A percentile compares a stretch with the other conserved stretches of the same genome.
phyloP scores from a whole-genome alignment of 1,284 basidiomycete genomes.

The Cutaneotrichosporon sp. region DNA sequence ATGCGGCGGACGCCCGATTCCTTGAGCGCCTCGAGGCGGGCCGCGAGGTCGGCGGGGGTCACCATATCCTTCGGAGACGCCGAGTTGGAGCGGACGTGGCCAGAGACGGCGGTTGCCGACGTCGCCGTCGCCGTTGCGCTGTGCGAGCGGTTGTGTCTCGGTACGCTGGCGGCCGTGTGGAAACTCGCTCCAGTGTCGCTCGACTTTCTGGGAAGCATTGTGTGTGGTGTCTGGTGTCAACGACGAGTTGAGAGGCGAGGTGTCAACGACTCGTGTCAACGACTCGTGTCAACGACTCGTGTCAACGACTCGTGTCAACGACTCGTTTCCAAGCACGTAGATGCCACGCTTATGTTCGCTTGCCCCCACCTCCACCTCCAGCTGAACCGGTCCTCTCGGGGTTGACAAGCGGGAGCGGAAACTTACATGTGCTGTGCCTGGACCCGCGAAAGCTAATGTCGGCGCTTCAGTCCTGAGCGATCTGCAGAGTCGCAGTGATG shows the following conservation, averaged over 20 bases:
- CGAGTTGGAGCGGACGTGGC: not conserved
- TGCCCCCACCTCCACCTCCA: not conserved
- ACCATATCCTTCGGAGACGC: not conserved
- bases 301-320: no score
- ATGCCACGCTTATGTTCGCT: no score
- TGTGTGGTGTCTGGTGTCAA: not conserved
- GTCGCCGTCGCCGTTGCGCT: not conserved
- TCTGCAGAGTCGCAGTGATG: not conserved
- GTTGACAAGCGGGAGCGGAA: not conserved
- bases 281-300: not conserved
- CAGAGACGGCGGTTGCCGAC: not conserved
- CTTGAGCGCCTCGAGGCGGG: constrained; percentile 1
- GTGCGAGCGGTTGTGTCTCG: not conserved
- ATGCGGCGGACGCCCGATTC: not conserved
- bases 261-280: not conserved
- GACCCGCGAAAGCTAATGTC: constrained; percentile 1
- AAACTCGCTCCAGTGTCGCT: not conserved
- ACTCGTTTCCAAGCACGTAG: no score
- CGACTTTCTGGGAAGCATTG: not conserved
- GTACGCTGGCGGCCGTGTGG: not conserved
- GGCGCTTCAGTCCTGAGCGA: not conserved
- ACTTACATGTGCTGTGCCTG: not conserved
- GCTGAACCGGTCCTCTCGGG: not conserved
- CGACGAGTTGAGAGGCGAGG: not conserved
- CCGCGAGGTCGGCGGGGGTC: not conserved